Conservation (phyloP, 805 yeast species). For the Wickerhamiella vanderwaltii region DNA sequence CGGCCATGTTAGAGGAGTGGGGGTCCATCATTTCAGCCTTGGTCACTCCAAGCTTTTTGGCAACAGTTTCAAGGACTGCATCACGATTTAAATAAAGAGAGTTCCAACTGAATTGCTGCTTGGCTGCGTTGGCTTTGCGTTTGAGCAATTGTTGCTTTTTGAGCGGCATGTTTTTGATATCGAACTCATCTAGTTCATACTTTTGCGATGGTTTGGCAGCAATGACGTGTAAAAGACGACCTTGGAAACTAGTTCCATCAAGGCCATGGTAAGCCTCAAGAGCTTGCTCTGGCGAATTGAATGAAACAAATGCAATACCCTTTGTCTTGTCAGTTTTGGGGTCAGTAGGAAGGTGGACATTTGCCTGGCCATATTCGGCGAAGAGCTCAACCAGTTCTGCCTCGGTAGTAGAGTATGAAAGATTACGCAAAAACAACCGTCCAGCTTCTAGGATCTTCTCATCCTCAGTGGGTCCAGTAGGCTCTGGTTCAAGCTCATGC, state of each 20-base stretch:
- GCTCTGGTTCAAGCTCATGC: not conserved
- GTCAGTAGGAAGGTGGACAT: slow-evolving; percentile 84
- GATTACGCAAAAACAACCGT: slow-evolving; percentile 77
- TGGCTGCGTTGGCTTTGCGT: slow-evolving; percentile 72
- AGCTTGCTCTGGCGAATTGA: slow-evolving; percentile 58
- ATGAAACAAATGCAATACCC: slow-evolving; percentile 82
- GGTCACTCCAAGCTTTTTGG: slow-evolving; percentile 65
- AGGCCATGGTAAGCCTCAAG: slow-evolving; percentile 56
- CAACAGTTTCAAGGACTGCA: slow-evolving; percentile 85
- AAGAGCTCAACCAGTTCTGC: slow-evolving; percentile 62
- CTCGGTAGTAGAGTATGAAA: slow-evolving; percentile 67
- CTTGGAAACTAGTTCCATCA: slow-evolving; percentile 88
- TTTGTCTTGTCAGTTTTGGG: slow-evolving; percentile 81
- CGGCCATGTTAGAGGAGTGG: slow-evolving; percentile 76
- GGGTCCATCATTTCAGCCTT: slow-evolving; percentile 83
- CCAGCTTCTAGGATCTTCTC: slow-evolving; percentile 52
- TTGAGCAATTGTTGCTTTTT: slow-evolving; percentile 82
- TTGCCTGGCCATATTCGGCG: slow-evolving; percentile 52
- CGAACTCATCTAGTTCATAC: slow-evolving; percentile 81
- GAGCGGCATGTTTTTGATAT: slow-evolving; percentile 76
- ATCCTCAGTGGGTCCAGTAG: not conserved
- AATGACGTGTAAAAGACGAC: slow-evolving; percentile 77
- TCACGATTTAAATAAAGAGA: slow-evolving; percentile 82
- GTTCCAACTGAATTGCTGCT: slow-evolving; percentile 87
- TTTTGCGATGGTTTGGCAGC: slow-evolving; percentile 76